A percentile compares a stretch with the other conserved stretches of the same genome.
phyloP scores from a whole-genome alignment of 1,284 basidiomycete species.

The Tylopilus sp. region DNA sequence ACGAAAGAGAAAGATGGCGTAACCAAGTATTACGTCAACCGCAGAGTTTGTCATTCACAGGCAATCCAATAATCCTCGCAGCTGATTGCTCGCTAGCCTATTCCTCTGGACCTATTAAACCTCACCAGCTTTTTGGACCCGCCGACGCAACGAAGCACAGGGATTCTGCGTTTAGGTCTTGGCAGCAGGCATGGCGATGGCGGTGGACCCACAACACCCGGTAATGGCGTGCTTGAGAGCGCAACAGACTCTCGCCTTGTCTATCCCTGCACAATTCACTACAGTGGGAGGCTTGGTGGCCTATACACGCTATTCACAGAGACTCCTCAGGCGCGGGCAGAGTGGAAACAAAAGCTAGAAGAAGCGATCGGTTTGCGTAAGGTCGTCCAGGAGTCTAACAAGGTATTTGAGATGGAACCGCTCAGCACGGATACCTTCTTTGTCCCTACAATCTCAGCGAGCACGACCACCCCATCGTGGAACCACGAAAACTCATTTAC shows the following conservation, averaged over 20 bases:
- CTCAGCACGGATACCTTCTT: constrained; percentile 84
- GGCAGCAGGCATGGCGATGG: constrained; percentile 38
- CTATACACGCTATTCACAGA: constrained; percentile 85
- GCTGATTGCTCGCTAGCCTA: constrained; percentile 53
- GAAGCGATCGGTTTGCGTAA: constrained; percentile 83
- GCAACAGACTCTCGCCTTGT: constrained; percentile 65
- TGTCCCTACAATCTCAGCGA: constrained; percentile 56
- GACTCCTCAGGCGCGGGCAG: constrained; percentile 62
- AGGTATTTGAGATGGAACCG: constrained; percentile 87
- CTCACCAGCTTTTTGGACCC: constrained; percentile 78
- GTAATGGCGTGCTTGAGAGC: constrained; percentile 31
- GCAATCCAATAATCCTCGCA: background rate
- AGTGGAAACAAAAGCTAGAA: constrained; percentile 89
- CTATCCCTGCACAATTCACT: constrained; percentile 82
- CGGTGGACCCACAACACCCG: constrained; percentile 35
- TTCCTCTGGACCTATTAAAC: constrained; percentile 83
- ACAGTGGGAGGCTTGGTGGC: constrained; percentile 80
- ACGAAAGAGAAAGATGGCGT: constrained; percentile 68
- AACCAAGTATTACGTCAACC: constrained; percentile 75
- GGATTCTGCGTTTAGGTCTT: constrained; percentile 54
- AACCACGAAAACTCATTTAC: constrained; percentile 73
- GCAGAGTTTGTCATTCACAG: constrained; percentile 28
- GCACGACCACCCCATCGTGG: constrained; percentile 51
- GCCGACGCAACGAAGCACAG: constrained; percentile 60
- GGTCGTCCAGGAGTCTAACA: constrained; percentile 88